These are phyloP conservation scores for Dothideomycetidae sp. DNA, from an alignment of 2,329 filamentous ascomycete genomes.

Conservation along the genomic window DNA sequence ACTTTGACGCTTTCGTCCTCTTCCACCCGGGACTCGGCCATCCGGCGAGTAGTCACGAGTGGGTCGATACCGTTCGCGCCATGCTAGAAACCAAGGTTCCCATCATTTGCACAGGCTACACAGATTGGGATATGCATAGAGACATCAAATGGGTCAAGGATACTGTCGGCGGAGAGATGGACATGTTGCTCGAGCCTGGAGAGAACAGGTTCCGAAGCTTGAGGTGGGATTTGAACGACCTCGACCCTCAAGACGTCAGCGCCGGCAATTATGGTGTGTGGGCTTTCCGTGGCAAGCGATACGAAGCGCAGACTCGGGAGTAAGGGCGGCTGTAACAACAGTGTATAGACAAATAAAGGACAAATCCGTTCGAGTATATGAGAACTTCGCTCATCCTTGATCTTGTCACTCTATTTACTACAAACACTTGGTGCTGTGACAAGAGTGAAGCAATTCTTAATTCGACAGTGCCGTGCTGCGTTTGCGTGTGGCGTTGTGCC, in stretches of 20 bases:
- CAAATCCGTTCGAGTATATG: no score
- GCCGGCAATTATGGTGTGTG: slow-evolving; percentile 96
- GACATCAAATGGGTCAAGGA: slow-evolving; percentile 83
- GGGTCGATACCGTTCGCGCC: slow-evolving; percentile 78
- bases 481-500: not conserved
- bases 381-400: no score
- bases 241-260: slow-evolving; percentile 84
- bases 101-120: slow-evolving; percentile 90
- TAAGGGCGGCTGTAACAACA: no score
- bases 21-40: slow-evolving; percentile 96
- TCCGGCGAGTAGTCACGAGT: slow-evolving; percentile 83
- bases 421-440: no score
- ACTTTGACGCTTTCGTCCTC: slow-evolving; percentile 93
- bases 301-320: slow-evolving; percentile 38
- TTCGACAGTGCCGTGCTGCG: no score
- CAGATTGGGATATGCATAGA: slow-evolving; percentile 83
- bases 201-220: slow-evolving; percentile 91
- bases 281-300: slow-evolving; percentile 96
- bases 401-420: no score
- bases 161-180: slow-evolving; percentile 78
- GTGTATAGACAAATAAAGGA: no score
- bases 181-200: slow-evolving; percentile 77
- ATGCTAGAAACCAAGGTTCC: slow-evolving; percentile 92
- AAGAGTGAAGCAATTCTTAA: no score
- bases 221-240: slow-evolving; percentile 91